Conservation (phyloP, 2,329 filamentous ascomycete species). For the Bimuria novae-zelandiae region DNA sequence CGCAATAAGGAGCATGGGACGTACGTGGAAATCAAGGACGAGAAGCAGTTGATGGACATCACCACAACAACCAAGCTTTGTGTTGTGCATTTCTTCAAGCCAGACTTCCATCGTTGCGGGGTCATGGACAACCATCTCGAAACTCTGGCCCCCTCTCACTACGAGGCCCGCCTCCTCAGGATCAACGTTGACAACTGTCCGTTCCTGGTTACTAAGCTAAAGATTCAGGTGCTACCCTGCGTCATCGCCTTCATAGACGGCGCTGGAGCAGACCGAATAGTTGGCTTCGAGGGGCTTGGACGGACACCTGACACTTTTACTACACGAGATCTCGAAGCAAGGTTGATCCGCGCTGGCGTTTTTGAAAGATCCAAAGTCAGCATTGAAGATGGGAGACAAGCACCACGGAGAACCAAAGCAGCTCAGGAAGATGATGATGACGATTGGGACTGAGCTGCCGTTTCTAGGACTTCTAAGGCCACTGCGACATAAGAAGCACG, state of each 20-base stretch:
- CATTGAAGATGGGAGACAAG: constrained; percentile 47
- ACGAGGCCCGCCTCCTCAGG: constrained; percentile 61
- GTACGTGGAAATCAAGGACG: constrained; percentile 61
- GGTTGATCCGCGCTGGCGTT: constrained; percentile 57
- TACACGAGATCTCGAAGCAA: constrained; percentile 58
- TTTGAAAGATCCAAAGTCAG: constrained; percentile 58
- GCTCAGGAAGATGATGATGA: constrained; percentile 52
- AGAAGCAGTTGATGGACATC: constrained; percentile 63
- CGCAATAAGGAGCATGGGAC: constrained; percentile 57
- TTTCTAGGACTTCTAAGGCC: not conserved
- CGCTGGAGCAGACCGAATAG: constrained; percentile 59
- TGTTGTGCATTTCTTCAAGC: constrained; percentile 67
- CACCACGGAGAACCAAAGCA: constrained; percentile 36
- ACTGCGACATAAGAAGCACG: not conserved
- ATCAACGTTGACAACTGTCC: constrained; percentile 65
- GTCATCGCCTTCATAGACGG: constrained; percentile 63
- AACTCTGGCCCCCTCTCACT: constrained; percentile 59
- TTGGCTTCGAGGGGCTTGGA: constrained; percentile 64
- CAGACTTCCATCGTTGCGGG: constrained; percentile 65
- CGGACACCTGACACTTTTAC: constrained; percentile 59
- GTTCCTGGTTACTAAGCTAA: constrained; percentile 62
- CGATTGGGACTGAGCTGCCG: constrained; percentile 54
- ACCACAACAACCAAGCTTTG: constrained; percentile 62
- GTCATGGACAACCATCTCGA: constrained; percentile 66
- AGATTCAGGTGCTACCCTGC: constrained; percentile 62